Evolutionary conservation across 345 rosid species (phyloP).

Genomic region (Boechera divaricarpa): DNA sequence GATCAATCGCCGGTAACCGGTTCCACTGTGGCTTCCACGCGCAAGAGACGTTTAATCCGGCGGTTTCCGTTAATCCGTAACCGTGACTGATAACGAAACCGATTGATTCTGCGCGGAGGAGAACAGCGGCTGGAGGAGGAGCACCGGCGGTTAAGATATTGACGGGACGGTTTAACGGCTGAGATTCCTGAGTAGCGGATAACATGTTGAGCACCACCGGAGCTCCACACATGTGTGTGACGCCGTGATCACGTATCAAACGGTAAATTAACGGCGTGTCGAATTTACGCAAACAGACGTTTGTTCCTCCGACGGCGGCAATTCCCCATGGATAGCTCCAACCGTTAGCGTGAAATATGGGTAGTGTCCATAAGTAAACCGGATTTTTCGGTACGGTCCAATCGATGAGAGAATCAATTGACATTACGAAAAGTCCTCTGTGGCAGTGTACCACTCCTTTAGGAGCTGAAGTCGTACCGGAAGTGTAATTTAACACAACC

Average conservation of each 20-base stretch:
- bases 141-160: slow-evolving; percentile 78
- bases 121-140: slow-evolving; percentile 78
- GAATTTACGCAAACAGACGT: slow-evolving; percentile 75
- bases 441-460: slow-evolving; percentile 90
- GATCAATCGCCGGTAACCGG: slow-evolving; percentile 57
- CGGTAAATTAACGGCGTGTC: slow-evolving; percentile 56
- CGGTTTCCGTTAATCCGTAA: slow-evolving; percentile 79
- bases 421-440: slow-evolving; percentile 61
- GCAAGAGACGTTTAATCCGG: slow-evolving; percentile 63
- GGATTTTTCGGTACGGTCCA: slow-evolving; percentile 69
- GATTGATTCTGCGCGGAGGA: slow-evolving; percentile 61
- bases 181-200: slow-evolving; percentile 44
- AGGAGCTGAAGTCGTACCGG: slow-evolving; percentile 89
- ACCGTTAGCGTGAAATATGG: slow-evolving; percentile 89
- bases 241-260: slow-evolving; percentile 58
- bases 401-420: slow-evolving; percentile 59
- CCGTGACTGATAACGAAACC: slow-evolving; percentile 78
- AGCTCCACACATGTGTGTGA: slow-evolving; percentile 90
- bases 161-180: slow-evolving; percentile 55
- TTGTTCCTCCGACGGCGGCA: slow-evolving; percentile 86
- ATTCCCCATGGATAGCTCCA: slow-evolving; percentile 82
- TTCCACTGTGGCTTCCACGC: slow-evolving; percentile 86
- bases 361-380: slow-evolving; percentile 85
- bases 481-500: slow-evolving; percentile 71
- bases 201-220: slow-evolving; percentile 87